phyloP scores from a whole-genome alignment of 805 yeast species.

The Henningerozyma blattae region DNA sequence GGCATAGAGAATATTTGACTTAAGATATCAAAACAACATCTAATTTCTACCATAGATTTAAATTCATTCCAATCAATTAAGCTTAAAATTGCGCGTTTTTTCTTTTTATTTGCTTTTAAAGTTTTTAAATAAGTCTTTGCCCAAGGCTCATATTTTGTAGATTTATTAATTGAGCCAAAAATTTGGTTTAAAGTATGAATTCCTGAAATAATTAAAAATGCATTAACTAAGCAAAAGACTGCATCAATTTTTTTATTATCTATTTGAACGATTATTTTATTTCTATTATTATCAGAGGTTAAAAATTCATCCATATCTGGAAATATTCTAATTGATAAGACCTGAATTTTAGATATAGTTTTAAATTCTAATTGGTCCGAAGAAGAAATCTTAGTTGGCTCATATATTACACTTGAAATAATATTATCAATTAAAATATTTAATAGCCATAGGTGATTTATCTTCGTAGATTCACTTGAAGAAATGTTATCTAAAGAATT shows the following conservation, averaged over 20 bases:
- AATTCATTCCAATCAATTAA: conserved; percentile 13
- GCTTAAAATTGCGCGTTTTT: conserved; percentile 2
- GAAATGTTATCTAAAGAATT: conserved; percentile 12
- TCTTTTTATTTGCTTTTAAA: conserved; percentile 9
- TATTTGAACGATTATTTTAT: conserved; percentile 15
- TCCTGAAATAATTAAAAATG: conserved; percentile 35
- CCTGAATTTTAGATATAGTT: conserved; percentile 24
- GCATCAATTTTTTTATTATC: conserved; percentile 20
- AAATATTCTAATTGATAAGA: conserved; percentile 12
- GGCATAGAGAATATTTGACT: conserved; percentile 29
- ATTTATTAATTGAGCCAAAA: conserved; percentile 21
- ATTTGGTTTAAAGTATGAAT: conserved; percentile 33
- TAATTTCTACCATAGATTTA: conserved; percentile 13
- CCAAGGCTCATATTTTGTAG: conserved; percentile 14
- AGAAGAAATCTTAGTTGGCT: conserved; percentile 18
- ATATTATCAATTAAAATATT: conserved; percentile 13
- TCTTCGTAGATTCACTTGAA: conserved; percentile 24
- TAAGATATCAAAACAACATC: conserved; percentile 11
- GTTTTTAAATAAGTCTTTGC: conserved; percentile 18
- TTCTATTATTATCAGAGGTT: conserved; percentile 8
- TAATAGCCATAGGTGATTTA: conserved; percentile 18
- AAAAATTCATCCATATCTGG: conserved; percentile 17
- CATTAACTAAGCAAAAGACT: conserved; percentile 30
- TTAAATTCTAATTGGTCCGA: conserved; percentile 6
- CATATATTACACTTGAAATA: conserved; percentile 22